A percentile compares a stretch with the other conserved stretches of the same genome.
Evolutionary conservation across 2,329 filamentous ascomycete species (phyloP).

Genomic region (Colletotrichum lupini): DNA sequence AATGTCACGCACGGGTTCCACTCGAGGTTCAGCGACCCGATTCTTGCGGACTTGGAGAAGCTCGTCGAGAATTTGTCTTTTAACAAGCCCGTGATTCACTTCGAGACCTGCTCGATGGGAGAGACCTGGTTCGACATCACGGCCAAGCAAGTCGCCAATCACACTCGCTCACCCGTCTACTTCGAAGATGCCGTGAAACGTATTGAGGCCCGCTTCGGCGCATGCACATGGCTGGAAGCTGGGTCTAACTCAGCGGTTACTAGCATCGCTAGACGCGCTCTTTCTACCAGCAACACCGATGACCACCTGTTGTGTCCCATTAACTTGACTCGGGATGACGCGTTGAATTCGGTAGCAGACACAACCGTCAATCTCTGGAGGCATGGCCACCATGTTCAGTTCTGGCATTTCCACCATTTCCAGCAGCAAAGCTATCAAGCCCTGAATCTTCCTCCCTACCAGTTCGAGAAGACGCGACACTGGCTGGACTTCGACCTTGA

Average conservation of each 20-base stretch:
- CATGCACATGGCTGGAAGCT: background rate
- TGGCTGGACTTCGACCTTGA: background rate
- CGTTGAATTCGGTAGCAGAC: too few species aligned
- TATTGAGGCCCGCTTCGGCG: background rate
- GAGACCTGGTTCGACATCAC: background rate
- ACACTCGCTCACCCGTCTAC: background rate
- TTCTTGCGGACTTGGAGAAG: background rate
- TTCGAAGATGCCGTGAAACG: background rate
- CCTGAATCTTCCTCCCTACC: background rate
- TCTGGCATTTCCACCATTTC: too few species aligned
- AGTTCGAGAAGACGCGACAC: background rate
- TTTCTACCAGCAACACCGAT: too few species aligned
- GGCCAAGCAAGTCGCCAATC: background rate
- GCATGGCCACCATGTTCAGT: too few species aligned
- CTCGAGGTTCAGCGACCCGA: background rate
- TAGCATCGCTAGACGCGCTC: background rate
- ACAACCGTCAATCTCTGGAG: too few species aligned
- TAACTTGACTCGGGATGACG: too few species aligned
- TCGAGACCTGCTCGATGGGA: background rate
- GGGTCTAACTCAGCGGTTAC: background rate
- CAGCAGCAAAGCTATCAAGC: background rate
- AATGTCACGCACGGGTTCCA: background rate
- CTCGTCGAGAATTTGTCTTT: background rate
- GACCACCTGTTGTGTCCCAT: too few species aligned
- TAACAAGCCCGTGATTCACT: background rate